Evolutionary conservation across 1,284 basidiomycete genomes (phyloP).

Genomic region (Erythrobasidium hasegawianum): DNA sequence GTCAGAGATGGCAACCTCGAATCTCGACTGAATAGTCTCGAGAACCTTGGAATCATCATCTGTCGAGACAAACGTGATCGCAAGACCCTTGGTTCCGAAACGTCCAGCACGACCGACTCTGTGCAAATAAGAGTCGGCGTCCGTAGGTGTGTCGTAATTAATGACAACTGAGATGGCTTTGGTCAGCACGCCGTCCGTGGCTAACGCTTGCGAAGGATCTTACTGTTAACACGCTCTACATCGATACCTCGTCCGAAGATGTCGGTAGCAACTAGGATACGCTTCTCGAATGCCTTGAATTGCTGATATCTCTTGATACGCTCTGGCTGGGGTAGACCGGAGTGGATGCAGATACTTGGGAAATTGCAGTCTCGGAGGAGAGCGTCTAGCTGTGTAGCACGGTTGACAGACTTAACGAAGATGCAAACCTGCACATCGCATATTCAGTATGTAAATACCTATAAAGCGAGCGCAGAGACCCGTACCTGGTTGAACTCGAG

Average conservation of each 20-base stretch:
- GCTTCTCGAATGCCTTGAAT: constrained; percentile 99
- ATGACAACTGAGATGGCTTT: constrained; percentile 20
- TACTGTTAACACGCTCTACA: constrained; percentile 95
- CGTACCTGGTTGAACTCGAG: constrained; percentile 95
- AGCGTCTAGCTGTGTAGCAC: constrained; percentile 95
- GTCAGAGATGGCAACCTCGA: constrained; percentile 89
- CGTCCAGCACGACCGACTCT: constrained; percentile 98
- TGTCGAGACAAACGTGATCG: constrained; percentile 93
- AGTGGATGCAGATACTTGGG: constrained; percentile 96
- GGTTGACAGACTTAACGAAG: constrained; percentile 95
- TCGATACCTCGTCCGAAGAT: constrained; percentile 97
- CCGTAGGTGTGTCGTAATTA: constrained; percentile 75
- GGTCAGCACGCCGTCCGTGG: not conserved
- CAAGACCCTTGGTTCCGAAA: constrained; percentile 98
- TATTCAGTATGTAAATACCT: not conserved
- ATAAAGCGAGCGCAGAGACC: not conserved
- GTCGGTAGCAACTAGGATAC: constrained; percentile 85
- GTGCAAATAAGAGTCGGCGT: constrained; percentile 97
- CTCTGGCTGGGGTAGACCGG: constrained; percentile 88
- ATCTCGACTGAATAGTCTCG: constrained; percentile 80
- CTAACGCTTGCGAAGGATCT: constrained; percentile 60
- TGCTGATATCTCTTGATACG: constrained; percentile 96
- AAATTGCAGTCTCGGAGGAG: constrained; percentile 96
- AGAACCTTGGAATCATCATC: constrained; percentile 92
- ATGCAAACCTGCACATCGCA: constrained; percentile 77